Evolutionary conservation across 495 filamentous ascomycete species (phyloP), one percentile per base, ranked within the genome.

Genomic region (Neurospora africana): DNA sequence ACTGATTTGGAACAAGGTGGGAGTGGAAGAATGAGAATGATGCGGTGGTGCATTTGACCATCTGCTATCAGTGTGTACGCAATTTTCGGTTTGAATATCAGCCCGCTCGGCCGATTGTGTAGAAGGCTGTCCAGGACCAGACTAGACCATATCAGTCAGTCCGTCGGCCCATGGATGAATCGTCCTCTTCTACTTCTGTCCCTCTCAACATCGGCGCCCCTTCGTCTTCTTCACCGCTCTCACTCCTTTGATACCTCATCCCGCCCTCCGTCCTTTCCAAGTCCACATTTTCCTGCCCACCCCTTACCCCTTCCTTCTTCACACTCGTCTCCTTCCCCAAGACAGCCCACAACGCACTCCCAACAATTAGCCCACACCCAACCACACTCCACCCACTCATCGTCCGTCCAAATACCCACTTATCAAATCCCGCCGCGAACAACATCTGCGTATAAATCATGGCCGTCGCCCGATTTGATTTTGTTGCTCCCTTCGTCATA

Each of bases 391-490:
- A 80, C 39, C 84, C 76, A 21, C 88, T 87, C 68, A 95, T 90
- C 17, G 84, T 88, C 33, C 86, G 88, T 1, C 91, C 91, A 84
- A 91, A 98, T 15, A 98, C 82, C 68, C 91, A 82, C 71, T 89
- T 88, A 78, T 98, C 95, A 77, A 93, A 94, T 17, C 87, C 87
- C 19, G 97, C 83, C 13, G 95, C 94, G 79, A 97, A 97, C 41
- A 98, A 78, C 92, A 98, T 95, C 79, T 96, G 91, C 61, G 89
- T 93, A 78, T 97, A 98, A 5, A 93, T 84, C 93, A 97, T 97
- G 27, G 91, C 93, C 6, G 91, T 96, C 3, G 94, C 94, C 30
- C 92, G 86, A 27, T 89, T 89, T 8, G 89, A 88, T 70, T 81
- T 82, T 71, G 86, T 92, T 23, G 89, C 87, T 65, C 53, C 53